Conservation (phyloP, 2,329 filamentous ascomycete species). For the Curvularia lunata region DNA sequence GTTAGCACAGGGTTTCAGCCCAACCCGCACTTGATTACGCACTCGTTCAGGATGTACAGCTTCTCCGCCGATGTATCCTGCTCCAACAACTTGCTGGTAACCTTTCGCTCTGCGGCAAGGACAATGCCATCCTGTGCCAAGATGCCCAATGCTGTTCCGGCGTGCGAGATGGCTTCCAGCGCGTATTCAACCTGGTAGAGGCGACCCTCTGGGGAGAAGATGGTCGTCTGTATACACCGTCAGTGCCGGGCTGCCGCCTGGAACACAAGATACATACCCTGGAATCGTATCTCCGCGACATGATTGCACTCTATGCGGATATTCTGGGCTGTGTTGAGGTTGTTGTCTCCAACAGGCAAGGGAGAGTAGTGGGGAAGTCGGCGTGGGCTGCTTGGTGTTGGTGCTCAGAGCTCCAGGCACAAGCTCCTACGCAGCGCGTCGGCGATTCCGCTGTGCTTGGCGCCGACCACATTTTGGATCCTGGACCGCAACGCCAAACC, state of each 20-base stretch:
- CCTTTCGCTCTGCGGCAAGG: slow-evolving; percentile 95
- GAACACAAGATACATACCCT: slow-evolving; percentile 66
- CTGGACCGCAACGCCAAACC: slow-evolving; percentile 24
- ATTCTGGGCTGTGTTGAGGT: slow-evolving; percentile 6
- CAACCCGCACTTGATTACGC: slow-evolving; percentile 46
- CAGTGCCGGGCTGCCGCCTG: slow-evolving; percentile 26
- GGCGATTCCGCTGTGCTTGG: slow-evolving; percentile 35
- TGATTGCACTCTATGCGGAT: slow-evolving; percentile 53
- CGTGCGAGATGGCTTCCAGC: slow-evolving; percentile 97
- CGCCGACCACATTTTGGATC: slow-evolving; percentile 39
- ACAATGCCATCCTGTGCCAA: slow-evolving; percentile 98
- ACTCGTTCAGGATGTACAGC: slow-evolving; percentile 99
- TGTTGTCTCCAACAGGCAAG: slow-evolving; percentile 18
- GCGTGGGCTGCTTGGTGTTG: slow-evolving; percentile 35
- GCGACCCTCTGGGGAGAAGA: slow-evolving; percentile 98
- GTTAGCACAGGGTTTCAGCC: slow-evolving; percentile 9
- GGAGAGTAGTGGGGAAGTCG: slow-evolving; percentile 32
- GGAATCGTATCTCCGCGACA: slow-evolving; percentile 98
- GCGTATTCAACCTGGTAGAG: slow-evolving; percentile 99
- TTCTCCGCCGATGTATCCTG: slow-evolving; percentile 99
- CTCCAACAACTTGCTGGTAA: slow-evolving; percentile 98
- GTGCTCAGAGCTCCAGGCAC: slow-evolving; percentile 46
- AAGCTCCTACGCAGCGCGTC: slow-evolving; percentile 44
- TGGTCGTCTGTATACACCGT: slow-evolving; percentile 76
- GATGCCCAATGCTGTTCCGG: slow-evolving; percentile 94